A percentile compares a stretch with the other conserved stretches of the same genome.
These are phyloP conservation scores for Metschnikowia santaceciliae DNA, from an alignment of 805 yeast genomes.

Conservation along the genomic window DNA sequence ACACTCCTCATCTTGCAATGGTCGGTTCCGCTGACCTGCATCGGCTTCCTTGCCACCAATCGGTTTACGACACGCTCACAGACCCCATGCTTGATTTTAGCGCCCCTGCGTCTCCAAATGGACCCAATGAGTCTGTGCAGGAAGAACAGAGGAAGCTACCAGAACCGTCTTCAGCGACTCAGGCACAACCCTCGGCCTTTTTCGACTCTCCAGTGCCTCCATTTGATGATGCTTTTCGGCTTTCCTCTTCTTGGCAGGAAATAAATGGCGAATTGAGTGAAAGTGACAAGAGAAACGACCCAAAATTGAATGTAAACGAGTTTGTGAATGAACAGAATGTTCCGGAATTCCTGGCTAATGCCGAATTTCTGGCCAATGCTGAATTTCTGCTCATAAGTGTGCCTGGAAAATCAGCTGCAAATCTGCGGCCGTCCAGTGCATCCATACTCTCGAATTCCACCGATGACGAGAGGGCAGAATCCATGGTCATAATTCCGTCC, in stretches of 20 bases:
- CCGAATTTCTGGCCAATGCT: no score
- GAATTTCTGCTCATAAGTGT: neutral
- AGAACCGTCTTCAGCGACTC: neutral
- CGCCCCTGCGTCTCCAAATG: neutral
- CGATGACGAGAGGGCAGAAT: slow-evolving; percentile 22
- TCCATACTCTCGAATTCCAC: slow-evolving; percentile 26
- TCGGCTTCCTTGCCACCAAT: slow-evolving; percentile 35
- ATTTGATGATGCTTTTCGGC: neutral
- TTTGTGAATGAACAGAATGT: no score
- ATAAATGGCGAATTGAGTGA: neutral
- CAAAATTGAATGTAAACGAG: no score
- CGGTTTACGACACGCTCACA: slow-evolving; percentile 35
- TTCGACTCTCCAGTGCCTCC: neutral
- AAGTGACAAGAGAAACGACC: no score
- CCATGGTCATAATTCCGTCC: slow-evolving; percentile 22
- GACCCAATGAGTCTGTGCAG: neutral
- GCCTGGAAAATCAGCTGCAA: neutral
- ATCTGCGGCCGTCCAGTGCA: slow-evolving; percentile 17
- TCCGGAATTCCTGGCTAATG: no score
- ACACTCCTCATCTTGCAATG: neutral
- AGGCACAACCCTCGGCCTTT: neutral
- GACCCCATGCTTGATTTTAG: slow-evolving; percentile 37
- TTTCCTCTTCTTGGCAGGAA: neutral
- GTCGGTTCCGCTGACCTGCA: slow-evolving; percentile 14
- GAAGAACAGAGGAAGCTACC: neutral